Conservation (phyloP, 768 basidiomycete species). For the Grammothele lineata region DNA sequence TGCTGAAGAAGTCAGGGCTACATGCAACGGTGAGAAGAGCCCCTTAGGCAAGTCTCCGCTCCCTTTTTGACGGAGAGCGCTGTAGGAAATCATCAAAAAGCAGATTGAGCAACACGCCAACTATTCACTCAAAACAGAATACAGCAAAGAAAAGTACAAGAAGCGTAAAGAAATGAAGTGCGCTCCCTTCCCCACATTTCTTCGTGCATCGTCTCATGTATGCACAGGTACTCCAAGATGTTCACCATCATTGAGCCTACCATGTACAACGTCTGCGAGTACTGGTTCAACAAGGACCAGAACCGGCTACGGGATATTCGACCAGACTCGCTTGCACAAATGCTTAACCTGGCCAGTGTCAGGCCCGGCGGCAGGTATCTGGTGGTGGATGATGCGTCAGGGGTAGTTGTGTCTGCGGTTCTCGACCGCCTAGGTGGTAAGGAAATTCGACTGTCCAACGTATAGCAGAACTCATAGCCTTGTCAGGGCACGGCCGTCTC, state of each 20-base stretch:
- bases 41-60: neutral
- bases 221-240: conserved; percentile 72
- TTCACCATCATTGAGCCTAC: conserved; percentile 90
- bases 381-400: conserved; percentile 89
- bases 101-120: conserved; percentile 93
- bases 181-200: conserved; percentile 19
- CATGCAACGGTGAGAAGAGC: conserved; percentile 53
- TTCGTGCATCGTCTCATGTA: neutral
- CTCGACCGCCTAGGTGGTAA: conserved; percentile 84
- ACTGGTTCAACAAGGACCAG: conserved; percentile 85
- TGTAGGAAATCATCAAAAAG: conserved; percentile 89
- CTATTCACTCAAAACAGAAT: conserved; percentile 93
- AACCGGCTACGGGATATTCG: conserved; percentile 79
- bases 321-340: conserved; percentile 83
- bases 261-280: conserved; percentile 80
- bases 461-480: neutral
- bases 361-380: conserved; percentile 85
- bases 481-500: conserved; percentile 70
- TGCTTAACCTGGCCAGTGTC: conserved; percentile 79
- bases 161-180: conserved; percentile 97
- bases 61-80: too few relatives aligned
- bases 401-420: conserved; percentile 79
- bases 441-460: conserved; percentile 9
- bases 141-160: conserved; percentile 97
- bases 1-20: conserved; percentile 75